phyloP scores from a whole-genome alignment of 371 early-diverging fungal species.

The Zychaea mexicana region DNA sequence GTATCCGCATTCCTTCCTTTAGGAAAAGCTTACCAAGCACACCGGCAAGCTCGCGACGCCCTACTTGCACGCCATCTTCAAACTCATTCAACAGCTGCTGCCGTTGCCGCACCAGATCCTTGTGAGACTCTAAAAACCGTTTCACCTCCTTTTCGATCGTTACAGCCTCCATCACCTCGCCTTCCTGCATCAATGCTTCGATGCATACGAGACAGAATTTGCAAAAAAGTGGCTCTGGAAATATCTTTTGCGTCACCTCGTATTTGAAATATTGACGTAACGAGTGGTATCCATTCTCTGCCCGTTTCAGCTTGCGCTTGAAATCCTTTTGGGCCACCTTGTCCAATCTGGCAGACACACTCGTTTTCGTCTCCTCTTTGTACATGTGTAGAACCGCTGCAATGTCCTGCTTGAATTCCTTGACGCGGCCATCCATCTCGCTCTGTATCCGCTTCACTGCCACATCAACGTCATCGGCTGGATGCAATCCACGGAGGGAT shows the following conservation, averaged over 20 bases:
- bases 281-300: constrained; percentile 40
- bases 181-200: constrained; percentile 73
- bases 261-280: constrained; percentile 28
- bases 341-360: constrained; percentile 59
- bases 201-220: constrained; percentile 52
- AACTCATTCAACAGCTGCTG: constrained; percentile 65
- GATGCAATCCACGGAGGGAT: constrained; percentile 21
- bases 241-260: constrained; percentile 29
- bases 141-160: constrained; percentile 45
- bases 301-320: constrained; percentile 55
- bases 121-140: constrained; percentile 45
- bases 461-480: constrained; percentile 24
- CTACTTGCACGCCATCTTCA: constrained; percentile 68
- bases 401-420: constrained; percentile 52
- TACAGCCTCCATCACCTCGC: constrained; percentile 70
- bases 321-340: constrained; percentile 68
- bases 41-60: constrained; percentile 68
- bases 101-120: constrained; percentile 54
- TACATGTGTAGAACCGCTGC: neutral
- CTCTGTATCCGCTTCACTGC: constrained; percentile 18
- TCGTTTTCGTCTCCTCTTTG: constrained; percentile 38
- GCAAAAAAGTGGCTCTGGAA: constrained; percentile 34
- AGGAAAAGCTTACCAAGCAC: constrained; percentile 72
- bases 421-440: constrained; percentile 18
- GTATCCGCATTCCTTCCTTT: constrained; percentile 71